Conservation (phyloP, 495 filamentous ascomycete genomes). For the Tuber umbilicatum region DNA sequence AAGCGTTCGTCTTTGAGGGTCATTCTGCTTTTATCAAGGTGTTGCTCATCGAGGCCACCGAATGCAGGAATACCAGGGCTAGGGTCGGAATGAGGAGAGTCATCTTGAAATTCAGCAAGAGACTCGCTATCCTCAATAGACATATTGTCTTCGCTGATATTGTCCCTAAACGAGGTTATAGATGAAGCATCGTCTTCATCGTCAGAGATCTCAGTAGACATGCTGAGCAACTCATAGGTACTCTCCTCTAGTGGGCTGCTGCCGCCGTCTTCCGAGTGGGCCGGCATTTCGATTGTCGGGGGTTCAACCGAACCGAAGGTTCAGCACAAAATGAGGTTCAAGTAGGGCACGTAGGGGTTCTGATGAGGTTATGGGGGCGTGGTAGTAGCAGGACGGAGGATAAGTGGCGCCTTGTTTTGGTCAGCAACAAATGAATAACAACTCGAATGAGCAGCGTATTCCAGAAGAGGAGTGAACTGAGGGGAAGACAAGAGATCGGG, state of each 20-base stretch:
- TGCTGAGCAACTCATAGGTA: slow-evolving; percentile 40
- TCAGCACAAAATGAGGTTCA: slow-evolving; percentile 12
- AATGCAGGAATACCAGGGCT: slow-evolving; percentile 40
- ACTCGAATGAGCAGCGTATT: slow-evolving; percentile 10
- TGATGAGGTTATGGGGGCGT: slow-evolving; percentile 11
- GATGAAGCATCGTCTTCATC: slow-evolving; percentile 42
- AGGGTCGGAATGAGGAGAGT: slow-evolving; percentile 34
- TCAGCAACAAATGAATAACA: slow-evolving; percentile 38
- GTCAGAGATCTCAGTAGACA: slow-evolving; percentile 37
- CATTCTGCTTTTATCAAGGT: slow-evolving; percentile 37
- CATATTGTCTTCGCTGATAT: slow-evolving; percentile 25
- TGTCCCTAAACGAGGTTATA: slow-evolving; percentile 39
- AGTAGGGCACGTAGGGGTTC: slow-evolving; percentile 13
- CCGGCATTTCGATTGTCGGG: slow-evolving; percentile 27
- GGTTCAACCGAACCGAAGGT: slow-evolving; percentile 16
- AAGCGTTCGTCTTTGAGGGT: slow-evolving; percentile 31
- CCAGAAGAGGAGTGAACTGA: slow-evolving; percentile 8
- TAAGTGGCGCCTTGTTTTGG: slow-evolving; percentile 37
- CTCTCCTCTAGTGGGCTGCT: slow-evolving; percentile 37
- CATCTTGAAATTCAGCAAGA: slow-evolving; percentile 32
- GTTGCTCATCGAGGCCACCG: slow-evolving; percentile 40
- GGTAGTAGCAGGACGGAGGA: slow-evolving; percentile 29
- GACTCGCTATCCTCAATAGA: slow-evolving; percentile 37
- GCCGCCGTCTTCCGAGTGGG: slow-evolving; percentile 39
- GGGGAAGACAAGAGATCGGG: slow-evolving; percentile 26